Evolutionary conservation across 495 filamentous ascomycete species (phyloP).

Genomic region (Tetracladium setigerum): DNA sequence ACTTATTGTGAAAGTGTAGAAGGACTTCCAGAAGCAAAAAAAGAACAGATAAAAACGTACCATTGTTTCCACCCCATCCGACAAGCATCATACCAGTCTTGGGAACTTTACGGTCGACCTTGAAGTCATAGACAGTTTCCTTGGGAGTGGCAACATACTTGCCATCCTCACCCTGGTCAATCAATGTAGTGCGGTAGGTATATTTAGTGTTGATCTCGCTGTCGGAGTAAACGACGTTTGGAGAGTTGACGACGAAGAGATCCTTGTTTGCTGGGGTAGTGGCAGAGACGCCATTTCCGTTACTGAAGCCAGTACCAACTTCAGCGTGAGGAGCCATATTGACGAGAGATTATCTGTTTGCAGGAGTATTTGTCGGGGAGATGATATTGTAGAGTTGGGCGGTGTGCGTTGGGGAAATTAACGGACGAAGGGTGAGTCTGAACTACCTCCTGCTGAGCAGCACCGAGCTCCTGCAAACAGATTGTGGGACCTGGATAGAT

Average conservation of each 20-base stretch:
- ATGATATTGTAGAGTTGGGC: background rate
- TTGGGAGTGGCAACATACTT: slow-evolving; percentile 79
- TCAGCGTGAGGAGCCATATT: slow-evolving; percentile 95
- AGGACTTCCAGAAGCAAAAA: too few relatives aligned
- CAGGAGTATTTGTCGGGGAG: slow-evolving; percentile 6
- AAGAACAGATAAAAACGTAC: slow-evolving; percentile 22
- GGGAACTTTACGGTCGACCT: slow-evolving; percentile 86
- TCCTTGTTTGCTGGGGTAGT: slow-evolving; percentile 34
- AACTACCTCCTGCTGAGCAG: slow-evolving; percentile 81
- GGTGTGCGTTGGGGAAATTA: slow-evolving; percentile 36
- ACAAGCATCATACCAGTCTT: slow-evolving; percentile 97
- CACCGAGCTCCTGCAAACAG: slow-evolving; percentile 96
- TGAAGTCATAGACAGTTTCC: slow-evolving; percentile 93
- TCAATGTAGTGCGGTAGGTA: slow-evolving; percentile 87
- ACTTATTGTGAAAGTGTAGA: too few relatives aligned
- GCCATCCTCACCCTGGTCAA: slow-evolving; percentile 64
- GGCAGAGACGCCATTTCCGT: slow-evolving; percentile 50
- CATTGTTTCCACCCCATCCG: slow-evolving; percentile 98
- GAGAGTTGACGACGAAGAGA: slow-evolving; percentile 81
- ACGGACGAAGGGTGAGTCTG: slow-evolving; percentile 60
- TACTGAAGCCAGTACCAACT: slow-evolving; percentile 59
- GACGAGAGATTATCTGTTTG: slow-evolving; percentile 8
- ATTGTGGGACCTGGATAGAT: slow-evolving; percentile 69
- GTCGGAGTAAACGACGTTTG: slow-evolving; percentile 87
- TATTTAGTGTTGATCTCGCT: slow-evolving; percentile 82